These are phyloP conservation scores for Saccharomycopsis vini DNA, from an alignment of 805 yeast species.

Conservation along the genomic window DNA sequence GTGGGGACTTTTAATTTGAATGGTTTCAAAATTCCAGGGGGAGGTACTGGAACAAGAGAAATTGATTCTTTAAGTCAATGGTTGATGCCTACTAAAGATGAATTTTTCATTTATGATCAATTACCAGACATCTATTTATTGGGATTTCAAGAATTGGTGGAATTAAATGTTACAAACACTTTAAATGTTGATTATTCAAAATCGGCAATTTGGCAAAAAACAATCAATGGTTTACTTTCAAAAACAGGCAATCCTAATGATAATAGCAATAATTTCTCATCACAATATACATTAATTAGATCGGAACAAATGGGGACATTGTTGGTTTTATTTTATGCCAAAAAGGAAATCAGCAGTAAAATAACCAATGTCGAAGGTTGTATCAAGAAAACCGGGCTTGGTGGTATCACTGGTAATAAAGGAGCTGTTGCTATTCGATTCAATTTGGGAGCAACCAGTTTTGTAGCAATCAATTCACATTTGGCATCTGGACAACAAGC, in stretches of 20 bases:
- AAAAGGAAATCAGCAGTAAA: slow-evolving; percentile 34
- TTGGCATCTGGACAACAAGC: slow-evolving; percentile 87
- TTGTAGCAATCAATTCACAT: slow-evolving; percentile 84
- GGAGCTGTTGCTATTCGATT: slow-evolving; percentile 94
- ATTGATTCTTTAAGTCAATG: slow-evolving; percentile 32
- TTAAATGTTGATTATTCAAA: slow-evolving; percentile 76
- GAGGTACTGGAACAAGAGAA: slow-evolving; percentile 2
- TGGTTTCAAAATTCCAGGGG: slow-evolving; percentile 40
- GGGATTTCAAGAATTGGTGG: slow-evolving; percentile 92
- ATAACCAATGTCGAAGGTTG: slow-evolving; percentile 88
- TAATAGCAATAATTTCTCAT: slow-evolving; percentile 28
- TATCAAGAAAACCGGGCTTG: slow-evolving; percentile 89
- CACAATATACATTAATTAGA: slow-evolving; percentile 49
- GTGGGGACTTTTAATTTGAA: slow-evolving; percentile 85
- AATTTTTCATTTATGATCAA: slow-evolving; percentile 21
- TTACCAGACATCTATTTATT: slow-evolving; percentile 78
- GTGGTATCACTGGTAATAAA: slow-evolving; percentile 95
- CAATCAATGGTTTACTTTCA: slow-evolving; percentile 56
- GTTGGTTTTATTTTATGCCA: slow-evolving; percentile 54
- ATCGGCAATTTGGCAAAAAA: slow-evolving; percentile 69
- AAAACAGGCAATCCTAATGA: slow-evolving; percentile 30
- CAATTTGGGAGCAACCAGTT: slow-evolving; percentile 67
- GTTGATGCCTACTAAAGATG: slow-evolving; percentile 70
- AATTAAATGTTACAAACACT: slow-evolving; percentile 84
- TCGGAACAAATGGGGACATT: slow-evolving; percentile 72